Percentiles rank a stretch among this genome's conserved stretches.
phyloP scores from a whole-genome alignment of 1,284 basidiomycete genomes.

The Austroboletus novae-zelandiae region DNA sequence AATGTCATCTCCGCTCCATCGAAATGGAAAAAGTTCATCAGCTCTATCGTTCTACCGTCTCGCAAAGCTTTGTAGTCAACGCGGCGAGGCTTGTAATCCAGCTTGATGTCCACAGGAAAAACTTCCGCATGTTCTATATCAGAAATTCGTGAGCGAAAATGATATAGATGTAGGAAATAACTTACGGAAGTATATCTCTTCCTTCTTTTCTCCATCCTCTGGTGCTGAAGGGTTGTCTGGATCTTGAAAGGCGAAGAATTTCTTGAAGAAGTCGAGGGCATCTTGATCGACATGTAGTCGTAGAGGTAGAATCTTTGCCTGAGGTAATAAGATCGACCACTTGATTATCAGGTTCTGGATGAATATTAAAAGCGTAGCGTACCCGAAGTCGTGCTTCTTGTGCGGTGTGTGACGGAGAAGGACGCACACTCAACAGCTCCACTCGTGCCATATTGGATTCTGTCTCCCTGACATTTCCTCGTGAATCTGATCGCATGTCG shows the following conservation, averaged over 20 bases:
- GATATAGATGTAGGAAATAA: not conserved
- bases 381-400: conserved; percentile 85
- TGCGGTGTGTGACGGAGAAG: conserved; percentile 60
- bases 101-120: conserved; percentile 86
- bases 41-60: conserved; percentile 90
- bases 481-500: conserved; percentile 75
- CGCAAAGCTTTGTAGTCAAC: conserved; percentile 93
- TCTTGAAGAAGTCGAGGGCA: conserved; percentile 96
- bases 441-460: conserved; percentile 92
- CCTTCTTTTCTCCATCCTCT: conserved; percentile 36
- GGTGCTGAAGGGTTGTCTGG: conserved; percentile 43
- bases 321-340: not conserved
- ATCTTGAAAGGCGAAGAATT: conserved; percentile 90
- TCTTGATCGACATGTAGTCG: conserved; percentile 97
- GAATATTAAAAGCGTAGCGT: conserved; percentile 38
- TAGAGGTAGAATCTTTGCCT: conserved; percentile 89
- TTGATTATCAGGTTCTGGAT: not conserved
- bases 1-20: conserved; percentile 98
- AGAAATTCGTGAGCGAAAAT: conserved; percentile 1
- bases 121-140: conserved; percentile 82
- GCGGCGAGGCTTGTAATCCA: conserved; percentile 98
- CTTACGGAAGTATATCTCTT: conserved; percentile 76
- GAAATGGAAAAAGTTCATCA: conserved; percentile 99
- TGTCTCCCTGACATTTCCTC: conserved; percentile 84
- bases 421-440: conserved; percentile 73